Percentiles rank a stretch among this genome's conserved stretches.
Conservation (phyloP, 495 filamentous ascomycete genomes). For the Lasiosphaeria ovina region DNA sequence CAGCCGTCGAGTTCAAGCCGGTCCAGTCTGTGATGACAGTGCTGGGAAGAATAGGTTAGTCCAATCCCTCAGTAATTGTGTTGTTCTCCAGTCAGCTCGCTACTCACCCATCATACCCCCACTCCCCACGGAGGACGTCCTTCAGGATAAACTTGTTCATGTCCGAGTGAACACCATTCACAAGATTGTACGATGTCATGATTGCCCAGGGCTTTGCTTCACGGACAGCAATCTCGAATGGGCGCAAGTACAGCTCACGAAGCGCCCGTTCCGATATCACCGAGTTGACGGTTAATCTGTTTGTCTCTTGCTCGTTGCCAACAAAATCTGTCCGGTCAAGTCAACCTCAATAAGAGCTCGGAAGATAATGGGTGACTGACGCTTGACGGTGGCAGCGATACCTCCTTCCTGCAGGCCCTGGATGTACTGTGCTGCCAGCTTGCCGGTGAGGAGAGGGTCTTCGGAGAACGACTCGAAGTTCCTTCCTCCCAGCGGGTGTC, state of each 20-base stretch:
- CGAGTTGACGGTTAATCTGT: constrained; percentile 69
- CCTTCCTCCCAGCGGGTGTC: constrained; percentile 76
- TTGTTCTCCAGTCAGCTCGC: not conserved
- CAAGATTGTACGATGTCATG: constrained; percentile 84
- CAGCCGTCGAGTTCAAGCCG: constrained; percentile 65
- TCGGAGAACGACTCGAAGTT: constrained; percentile 89
- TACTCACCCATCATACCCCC: constrained; percentile 66
- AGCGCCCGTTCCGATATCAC: constrained; percentile 70
- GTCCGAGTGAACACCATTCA: constrained; percentile 76
- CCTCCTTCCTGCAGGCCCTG: constrained; percentile 72
- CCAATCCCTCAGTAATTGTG: not conserved
- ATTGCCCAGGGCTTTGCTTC: constrained; percentile 75
- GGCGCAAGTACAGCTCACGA: constrained; percentile 77
- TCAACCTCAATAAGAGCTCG: constrained; percentile 24
- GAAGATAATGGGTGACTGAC: constrained; percentile 31
- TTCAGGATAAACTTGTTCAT: constrained; percentile 69
- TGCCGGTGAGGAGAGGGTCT: constrained; percentile 76
- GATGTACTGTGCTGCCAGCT: constrained; percentile 69
- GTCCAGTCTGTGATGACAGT: constrained; percentile 75
- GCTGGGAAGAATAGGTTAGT: constrained; percentile 39
- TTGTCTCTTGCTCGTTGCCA: constrained; percentile 80
- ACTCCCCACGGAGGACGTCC: constrained; percentile 73
- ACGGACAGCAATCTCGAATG: constrained; percentile 79
- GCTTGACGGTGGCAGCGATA: constrained; percentile 78
- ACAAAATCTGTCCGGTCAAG: constrained; percentile 58